Base-by-base conservation (phyloP, 1,139 yeast species). In the Diutina mesorugosa region DNA sequence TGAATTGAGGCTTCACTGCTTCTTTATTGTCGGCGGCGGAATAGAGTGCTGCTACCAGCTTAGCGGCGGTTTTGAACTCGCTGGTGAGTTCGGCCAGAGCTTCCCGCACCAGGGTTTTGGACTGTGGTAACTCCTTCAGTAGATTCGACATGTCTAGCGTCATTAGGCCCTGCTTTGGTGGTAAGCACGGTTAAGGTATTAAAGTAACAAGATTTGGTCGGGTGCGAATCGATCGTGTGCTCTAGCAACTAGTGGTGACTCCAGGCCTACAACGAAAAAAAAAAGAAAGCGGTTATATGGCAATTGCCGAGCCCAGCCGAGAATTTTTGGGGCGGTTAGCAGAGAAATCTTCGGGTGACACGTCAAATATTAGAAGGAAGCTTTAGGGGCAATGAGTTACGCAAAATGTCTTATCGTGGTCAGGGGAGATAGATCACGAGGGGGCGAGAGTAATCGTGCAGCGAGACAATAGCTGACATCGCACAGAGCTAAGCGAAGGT, bases 141-240 rank as follows among this genome's bases (percentile, higher is more conserved):
- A 82, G 66, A 59, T 81, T 81, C 6, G 85, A 79, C 57, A 82
- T 70, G 62, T 82, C 87, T 86, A 82, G 81, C n/a, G 51, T 51
- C 53, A 50, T 50, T 14, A 14, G 10, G 7, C 26, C 10, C 21
- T 26, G n/a, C 7, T 21, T 26, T 18, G n/a, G 10, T 46, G 28
- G 10, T 7, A 16, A 2, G 12, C 14, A 18, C 6, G 28, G 28
- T n/a, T 6, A 14, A 14, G 45, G 45, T 41, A 41, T 35, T 35
- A 35, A 35, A 10, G 14, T 35, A 41, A 6, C 10, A 45, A 6
- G 18, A 45, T n/a, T 45, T 21, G 47, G 18, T n/a, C 12, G 47
- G 16, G 26, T 45, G 26, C 26, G 47, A 45, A 45, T 12, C 18
- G 26, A 45, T 35, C 41, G 41, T 35, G 41, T 35, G 41, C 41